Conservation (phyloP, 495 filamentous ascomycete species). For the Glarea lozoyensis region DNA sequence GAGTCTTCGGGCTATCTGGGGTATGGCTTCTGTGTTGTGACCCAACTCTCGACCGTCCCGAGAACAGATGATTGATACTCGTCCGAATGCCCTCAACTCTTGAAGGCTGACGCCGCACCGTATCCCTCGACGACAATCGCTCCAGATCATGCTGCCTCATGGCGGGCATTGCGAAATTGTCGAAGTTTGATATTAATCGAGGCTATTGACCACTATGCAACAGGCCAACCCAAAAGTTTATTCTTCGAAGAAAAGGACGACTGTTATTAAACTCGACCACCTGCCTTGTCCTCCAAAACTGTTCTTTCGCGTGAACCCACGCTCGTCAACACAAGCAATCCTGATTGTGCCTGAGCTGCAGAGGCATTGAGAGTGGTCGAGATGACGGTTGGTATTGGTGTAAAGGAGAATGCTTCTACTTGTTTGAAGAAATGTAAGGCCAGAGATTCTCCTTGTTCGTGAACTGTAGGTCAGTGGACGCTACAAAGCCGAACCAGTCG, state of each 20-base stretch:
- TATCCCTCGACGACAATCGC: slow-evolving; percentile 1
- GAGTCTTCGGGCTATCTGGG: slow-evolving; percentile 34
- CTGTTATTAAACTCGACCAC: slow-evolving; percentile 7
- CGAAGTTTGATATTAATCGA: not conserved
- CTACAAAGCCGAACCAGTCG: no score
- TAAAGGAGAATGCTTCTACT: no score
- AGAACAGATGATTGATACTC: slow-evolving; percentile 22
- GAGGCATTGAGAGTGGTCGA: slow-evolving; percentile 6
- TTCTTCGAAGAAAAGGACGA: not conserved
- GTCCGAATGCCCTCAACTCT: slow-evolving; percentile 11
- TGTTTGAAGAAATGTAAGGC: slow-evolving; percentile 6
- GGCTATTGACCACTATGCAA: not conserved
- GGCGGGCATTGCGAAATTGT: slow-evolving; percentile 4
- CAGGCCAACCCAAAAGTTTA: slow-evolving; percentile 4
- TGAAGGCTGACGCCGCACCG: slow-evolving; percentile 3
- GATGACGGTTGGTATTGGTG: not conserved
- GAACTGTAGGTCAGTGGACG: slow-evolving; percentile 8
- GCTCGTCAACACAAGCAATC: slow-evolving; percentile 12
- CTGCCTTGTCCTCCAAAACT: slow-evolving; percentile 13
- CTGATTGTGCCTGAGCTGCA: slow-evolving; percentile 5
- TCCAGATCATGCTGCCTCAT: not conserved
- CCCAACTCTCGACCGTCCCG: slow-evolving; percentile 20
- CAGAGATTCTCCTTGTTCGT: slow-evolving; percentile 4
- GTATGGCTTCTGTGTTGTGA: slow-evolving; percentile 7
- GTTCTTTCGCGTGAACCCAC: not conserved